Evolutionary conservation across 2,329 filamentous ascomycete species (phyloP).

Genomic region (Talaromyces sp.): DNA sequence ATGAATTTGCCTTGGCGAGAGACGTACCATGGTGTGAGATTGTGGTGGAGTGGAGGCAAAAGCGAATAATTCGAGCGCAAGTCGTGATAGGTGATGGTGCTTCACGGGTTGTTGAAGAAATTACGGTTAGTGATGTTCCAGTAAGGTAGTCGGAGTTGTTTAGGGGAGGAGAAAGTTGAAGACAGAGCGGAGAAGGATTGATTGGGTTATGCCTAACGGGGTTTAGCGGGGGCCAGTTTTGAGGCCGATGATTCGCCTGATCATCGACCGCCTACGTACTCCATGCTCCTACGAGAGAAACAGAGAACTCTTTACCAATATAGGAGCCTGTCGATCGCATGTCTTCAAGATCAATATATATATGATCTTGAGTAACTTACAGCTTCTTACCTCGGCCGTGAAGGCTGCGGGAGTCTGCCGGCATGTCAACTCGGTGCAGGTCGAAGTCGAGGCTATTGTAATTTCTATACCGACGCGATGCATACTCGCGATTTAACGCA

Average conservation of each 20-base stretch:
- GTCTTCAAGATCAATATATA: neutral
- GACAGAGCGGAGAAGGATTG: neutral
- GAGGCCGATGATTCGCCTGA: neutral
- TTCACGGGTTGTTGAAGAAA: neutral
- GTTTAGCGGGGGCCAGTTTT: neutral
- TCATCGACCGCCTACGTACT: constrained; percentile 8
- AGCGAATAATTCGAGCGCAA: neutral
- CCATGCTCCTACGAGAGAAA: neutral
- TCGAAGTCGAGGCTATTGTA: neutral
- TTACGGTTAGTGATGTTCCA: neutral
- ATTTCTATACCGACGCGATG: neutral
- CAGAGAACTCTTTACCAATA: too few relatives aligned
- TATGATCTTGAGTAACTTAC: neutral
- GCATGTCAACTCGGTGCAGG: neutral
- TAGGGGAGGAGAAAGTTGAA: neutral
- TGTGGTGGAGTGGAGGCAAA: constrained; percentile 12
- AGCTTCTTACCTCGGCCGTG: neutral
- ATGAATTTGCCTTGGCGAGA: neutral
- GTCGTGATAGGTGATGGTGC: neutral
- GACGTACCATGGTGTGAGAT: constrained; percentile 15
- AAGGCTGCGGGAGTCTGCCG: neutral
- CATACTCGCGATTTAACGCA: neutral
- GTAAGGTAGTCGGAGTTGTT: neutral
- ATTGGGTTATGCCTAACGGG: neutral
- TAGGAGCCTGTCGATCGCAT: neutral